phyloP scores from a whole-genome alignment of 139 green algal genomes.

The Coelastrella sp. region DNA sequence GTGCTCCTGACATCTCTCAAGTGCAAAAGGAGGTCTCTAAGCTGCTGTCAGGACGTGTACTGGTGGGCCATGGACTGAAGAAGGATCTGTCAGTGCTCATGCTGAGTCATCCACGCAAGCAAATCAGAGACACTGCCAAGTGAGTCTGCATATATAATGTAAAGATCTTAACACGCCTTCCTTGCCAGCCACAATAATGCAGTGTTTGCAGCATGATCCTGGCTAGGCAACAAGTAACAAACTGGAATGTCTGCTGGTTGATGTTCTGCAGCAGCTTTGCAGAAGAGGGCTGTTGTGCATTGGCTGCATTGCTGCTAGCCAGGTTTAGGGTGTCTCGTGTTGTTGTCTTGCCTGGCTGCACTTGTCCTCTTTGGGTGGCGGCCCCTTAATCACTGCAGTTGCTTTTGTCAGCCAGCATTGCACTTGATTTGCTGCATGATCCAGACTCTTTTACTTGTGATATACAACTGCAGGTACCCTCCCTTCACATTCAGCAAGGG shows the following conservation, averaged over 20 bases:
- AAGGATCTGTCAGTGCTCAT: conserved; percentile 91
- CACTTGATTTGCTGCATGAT: too few species aligned
- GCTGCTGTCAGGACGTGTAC: conserved; percentile 74
- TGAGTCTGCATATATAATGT: conserved; percentile 7
- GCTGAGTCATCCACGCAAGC: conserved; percentile 80
- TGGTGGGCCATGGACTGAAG: conserved; percentile 90
- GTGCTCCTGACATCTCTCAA: conserved; percentile 61
- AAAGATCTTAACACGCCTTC: too few species aligned
- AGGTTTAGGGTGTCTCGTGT: background rate
- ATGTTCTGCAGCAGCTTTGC: background rate
- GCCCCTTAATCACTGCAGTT: too few species aligned
- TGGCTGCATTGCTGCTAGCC: too few species aligned
- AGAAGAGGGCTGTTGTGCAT: too few species aligned
- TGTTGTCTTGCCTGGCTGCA: background rate
- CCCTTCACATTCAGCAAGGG: conserved; percentile 74
- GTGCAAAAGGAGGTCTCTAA: conserved; percentile 57
- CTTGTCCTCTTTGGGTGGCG: too few species aligned
- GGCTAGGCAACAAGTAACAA: too few species aligned
- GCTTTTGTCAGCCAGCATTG: too few species aligned
- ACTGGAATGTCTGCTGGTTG: background rate
- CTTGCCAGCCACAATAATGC: too few species aligned
- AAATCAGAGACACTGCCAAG: conserved; percentile 81
- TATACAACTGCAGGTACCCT: conserved; percentile 67
- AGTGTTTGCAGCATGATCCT: too few species aligned
- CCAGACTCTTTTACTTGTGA: background rate